Percentiles rank a stretch among this genome's conserved stretches.
Conservation (phyloP, 768 basidiomycete genomes). For the Suillus subalutaceus region DNA sequence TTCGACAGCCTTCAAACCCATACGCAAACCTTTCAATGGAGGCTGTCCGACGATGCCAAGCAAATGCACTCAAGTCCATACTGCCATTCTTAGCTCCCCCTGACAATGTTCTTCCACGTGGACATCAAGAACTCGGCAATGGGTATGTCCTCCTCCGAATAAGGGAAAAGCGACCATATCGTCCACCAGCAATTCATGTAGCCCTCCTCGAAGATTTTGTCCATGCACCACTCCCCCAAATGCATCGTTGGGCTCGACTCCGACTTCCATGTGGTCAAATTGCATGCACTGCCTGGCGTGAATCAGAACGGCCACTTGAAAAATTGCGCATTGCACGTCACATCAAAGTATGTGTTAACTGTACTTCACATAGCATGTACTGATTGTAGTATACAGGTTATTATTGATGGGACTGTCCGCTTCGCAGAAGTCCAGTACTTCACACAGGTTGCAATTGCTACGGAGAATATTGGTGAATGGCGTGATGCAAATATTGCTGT, state of each 20-base stretch:
- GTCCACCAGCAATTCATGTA: constrained; percentile 1
- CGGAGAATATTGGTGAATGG: too few species aligned
- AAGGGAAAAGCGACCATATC: constrained; percentile 1
- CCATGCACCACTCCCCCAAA: neutral
- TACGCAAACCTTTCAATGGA: constrained; percentile 31
- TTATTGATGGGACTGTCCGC: too few species aligned
- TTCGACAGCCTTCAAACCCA: constrained; percentile 25
- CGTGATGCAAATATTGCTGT: too few species aligned
- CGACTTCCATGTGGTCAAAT: constrained; percentile 28
- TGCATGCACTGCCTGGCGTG: constrained; percentile 29
- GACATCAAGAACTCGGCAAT: constrained; percentile 16
- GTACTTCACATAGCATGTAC: too few species aligned
- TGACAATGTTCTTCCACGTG: neutral
- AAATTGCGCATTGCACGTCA: constrained; percentile 32
- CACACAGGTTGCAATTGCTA: too few species aligned
- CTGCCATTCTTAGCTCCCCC: constrained; percentile 15
- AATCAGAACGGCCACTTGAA: constrained; percentile 19
- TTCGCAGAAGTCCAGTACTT: too few species aligned
- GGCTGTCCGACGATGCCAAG: constrained; percentile 22
- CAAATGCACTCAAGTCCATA: constrained; percentile 15
- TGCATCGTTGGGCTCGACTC: constrained; percentile 22
- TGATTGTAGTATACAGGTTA: too few species aligned
- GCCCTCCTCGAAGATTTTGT: neutral
- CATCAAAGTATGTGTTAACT: constrained; percentile 32
- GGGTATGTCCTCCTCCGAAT: constrained; percentile 20